A percentile compares a stretch with the other conserved stretches of the same genome.
These are phyloP conservation scores for Aphanocladium album DNA, from an alignment of 2,329 filamentous ascomycete species.

Conservation along the genomic window DNA sequence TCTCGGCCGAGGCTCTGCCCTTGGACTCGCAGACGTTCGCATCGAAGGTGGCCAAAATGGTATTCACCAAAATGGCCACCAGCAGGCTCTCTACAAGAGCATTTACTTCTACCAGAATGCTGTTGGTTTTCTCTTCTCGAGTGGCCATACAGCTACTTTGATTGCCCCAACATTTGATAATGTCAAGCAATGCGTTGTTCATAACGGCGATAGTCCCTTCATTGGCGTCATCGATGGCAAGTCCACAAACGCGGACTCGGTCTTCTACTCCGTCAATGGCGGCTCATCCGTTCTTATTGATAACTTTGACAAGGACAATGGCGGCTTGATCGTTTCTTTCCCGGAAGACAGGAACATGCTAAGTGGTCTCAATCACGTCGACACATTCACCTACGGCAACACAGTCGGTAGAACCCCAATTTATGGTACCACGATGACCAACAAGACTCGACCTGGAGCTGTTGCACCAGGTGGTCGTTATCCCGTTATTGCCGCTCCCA, in stretches of 20 bases:
- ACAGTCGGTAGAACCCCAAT: no score
- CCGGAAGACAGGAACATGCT: constrained; percentile 30
- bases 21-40: constrained; percentile 35
- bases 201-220: constrained; percentile 29
- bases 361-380: constrained; percentile 2
- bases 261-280: constrained; percentile 28
- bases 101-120: constrained; percentile 40
- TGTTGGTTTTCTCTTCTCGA: constrained; percentile 26
- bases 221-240: constrained; percentile 36
- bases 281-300: constrained; percentile 39
- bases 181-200: no score
- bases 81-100: constrained; percentile 38
- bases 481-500: no score
- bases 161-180: no score
- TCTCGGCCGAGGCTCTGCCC: constrained; percentile 36
- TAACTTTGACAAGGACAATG: constrained; percentile 37
- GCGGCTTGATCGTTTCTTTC: constrained; percentile 35
- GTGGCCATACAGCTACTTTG: constrained; percentile 32
- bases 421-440: no score
- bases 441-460: no score
- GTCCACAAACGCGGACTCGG: constrained; percentile 37
- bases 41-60: constrained; percentile 38
- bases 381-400: no score
- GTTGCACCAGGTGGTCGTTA: no score
- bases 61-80: constrained; percentile 38